Evolutionary conservation across 2,329 filamentous ascomycete species (phyloP).

Genomic region (Byssochlamys sp.): DNA sequence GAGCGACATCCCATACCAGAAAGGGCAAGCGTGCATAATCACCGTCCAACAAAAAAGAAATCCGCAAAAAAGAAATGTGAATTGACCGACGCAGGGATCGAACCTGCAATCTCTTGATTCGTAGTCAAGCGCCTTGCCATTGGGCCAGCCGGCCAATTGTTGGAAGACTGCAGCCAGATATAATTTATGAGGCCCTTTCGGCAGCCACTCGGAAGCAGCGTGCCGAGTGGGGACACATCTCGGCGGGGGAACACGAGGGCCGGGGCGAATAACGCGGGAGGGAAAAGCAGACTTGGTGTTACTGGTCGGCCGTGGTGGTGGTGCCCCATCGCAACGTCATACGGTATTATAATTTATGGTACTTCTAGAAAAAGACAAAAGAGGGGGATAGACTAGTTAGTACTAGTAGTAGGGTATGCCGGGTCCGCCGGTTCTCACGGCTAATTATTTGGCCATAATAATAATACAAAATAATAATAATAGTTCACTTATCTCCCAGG

Average conservation of each 20-base stretch:
- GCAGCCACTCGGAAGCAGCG: constrained; percentile 8
- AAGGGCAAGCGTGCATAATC: too few relatives aligned
- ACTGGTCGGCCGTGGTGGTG: background rate
- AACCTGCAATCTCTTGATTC: constrained; percentile 45
- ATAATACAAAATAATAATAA: too few relatives aligned
- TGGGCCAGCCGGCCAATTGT: constrained; percentile 28
- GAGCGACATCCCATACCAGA: too few relatives aligned
- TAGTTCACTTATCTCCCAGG: too few relatives aligned
- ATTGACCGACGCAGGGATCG: constrained; percentile 33
- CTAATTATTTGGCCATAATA: too few relatives aligned
- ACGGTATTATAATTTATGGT: too few relatives aligned
- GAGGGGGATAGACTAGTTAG: too few relatives aligned
- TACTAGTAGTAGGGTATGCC: too few relatives aligned
- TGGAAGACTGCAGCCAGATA: background rate
- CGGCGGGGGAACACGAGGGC: background rate
- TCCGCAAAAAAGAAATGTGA: background rate
- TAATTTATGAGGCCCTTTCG: background rate
- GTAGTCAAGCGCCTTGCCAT: constrained; percentile 46
- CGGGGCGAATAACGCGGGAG: background rate
- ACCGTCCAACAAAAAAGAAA: background rate
- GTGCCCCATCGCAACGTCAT: background rate
- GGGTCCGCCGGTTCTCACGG: background rate
- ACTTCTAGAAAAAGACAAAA: too few relatives aligned
- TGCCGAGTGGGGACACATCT: constrained; percentile 13
- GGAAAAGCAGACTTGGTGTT: background rate